These are phyloP conservation scores for Claviceps sp. DNA, from an alignment of 2,329 filamentous ascomycete genomes.

Conservation along the genomic window DNA sequence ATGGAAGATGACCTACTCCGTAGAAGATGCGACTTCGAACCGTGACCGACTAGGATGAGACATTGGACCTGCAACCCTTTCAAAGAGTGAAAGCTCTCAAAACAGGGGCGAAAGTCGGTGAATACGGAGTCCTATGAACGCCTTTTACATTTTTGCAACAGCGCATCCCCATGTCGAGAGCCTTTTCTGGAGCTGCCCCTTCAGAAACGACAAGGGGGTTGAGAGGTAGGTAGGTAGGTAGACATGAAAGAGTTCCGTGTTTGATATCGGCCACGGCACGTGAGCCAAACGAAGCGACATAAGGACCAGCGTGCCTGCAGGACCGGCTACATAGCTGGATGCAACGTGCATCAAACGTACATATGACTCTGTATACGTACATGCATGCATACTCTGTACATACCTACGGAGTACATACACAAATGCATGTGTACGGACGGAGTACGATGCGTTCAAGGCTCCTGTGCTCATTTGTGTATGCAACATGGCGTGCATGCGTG, in stretches of 20 bases:
- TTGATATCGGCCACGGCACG: neutral
- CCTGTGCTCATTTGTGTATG: neutral
- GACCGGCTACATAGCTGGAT: neutral
- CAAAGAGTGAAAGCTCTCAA: neutral
- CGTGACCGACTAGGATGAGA: neutral
- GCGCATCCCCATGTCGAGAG: neutral
- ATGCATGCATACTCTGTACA: neutral
- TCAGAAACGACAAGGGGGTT: neutral
- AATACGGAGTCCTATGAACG: neutral
- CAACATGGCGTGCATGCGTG: neutral
- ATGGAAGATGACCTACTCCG: neutral
- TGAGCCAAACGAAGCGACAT: neutral
- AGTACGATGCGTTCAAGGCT: neutral
- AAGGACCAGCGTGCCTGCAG: too few relatives aligned
- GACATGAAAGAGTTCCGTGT: neutral
- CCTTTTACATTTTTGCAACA: neutral
- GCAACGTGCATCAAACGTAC: neutral
- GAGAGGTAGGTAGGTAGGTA: too few relatives aligned
- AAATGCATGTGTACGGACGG: too few relatives aligned
- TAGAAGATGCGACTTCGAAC: neutral
- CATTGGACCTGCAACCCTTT: neutral
- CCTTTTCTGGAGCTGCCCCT: too few relatives aligned
- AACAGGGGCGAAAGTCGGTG: neutral
- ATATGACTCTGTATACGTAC: neutral
- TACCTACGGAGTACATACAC: too few relatives aligned